phyloP scores from a whole-genome alignment of 2,329 filamentous ascomycete species.

The Fusarium equiseti region DNA sequence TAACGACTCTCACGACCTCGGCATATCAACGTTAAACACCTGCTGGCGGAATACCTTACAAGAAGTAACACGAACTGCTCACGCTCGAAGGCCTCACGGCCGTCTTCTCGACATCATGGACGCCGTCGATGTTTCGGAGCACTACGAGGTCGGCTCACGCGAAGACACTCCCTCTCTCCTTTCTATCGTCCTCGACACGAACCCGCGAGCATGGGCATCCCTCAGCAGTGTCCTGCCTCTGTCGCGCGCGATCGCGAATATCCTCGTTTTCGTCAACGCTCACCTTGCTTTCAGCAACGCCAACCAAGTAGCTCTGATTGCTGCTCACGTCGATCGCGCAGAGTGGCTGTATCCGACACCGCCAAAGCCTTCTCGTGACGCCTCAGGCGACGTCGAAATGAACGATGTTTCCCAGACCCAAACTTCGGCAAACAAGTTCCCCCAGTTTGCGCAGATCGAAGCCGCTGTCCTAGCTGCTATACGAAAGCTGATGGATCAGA shows the following conservation, averaged over 20 bases:
- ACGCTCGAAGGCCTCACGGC: slow-evolving; percentile 51
- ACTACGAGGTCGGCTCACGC: slow-evolving; percentile 67
- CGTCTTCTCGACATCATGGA: slow-evolving; percentile 58
- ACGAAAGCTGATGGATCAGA: slow-evolving; percentile 76
- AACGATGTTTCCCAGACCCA: slow-evolving; percentile 55
- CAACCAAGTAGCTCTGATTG: slow-evolving; percentile 92
- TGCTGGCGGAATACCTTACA: background rate
- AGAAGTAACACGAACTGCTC: background rate
- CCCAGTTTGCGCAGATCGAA: slow-evolving; percentile 90
- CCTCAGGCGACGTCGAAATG: slow-evolving; percentile 70
- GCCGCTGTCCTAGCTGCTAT: slow-evolving; percentile 81
- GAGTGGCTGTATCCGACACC: slow-evolving; percentile 86
- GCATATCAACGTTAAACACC: background rate
- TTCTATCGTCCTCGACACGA: slow-evolving; percentile 93
- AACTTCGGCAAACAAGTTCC: slow-evolving; percentile 85
- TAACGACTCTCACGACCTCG: background rate
- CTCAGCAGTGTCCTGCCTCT: slow-evolving; percentile 81
- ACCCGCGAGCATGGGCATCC: slow-evolving; percentile 91
- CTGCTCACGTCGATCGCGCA: slow-evolving; percentile 87
- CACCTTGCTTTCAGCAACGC: slow-evolving; percentile 94
- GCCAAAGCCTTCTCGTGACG: slow-evolving; percentile 49
- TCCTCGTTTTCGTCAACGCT: slow-evolving; percentile 96
- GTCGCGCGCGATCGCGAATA: slow-evolving; percentile 84
- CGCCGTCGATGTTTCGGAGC: slow-evolving; percentile 68
- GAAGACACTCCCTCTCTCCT: slow-evolving; percentile 82